Evolutionary conservation across 2,329 filamentous ascomycete species (phyloP), one percentile per base, ranked within the genome.

Genomic region (Paecilomyces variotii): DNA sequence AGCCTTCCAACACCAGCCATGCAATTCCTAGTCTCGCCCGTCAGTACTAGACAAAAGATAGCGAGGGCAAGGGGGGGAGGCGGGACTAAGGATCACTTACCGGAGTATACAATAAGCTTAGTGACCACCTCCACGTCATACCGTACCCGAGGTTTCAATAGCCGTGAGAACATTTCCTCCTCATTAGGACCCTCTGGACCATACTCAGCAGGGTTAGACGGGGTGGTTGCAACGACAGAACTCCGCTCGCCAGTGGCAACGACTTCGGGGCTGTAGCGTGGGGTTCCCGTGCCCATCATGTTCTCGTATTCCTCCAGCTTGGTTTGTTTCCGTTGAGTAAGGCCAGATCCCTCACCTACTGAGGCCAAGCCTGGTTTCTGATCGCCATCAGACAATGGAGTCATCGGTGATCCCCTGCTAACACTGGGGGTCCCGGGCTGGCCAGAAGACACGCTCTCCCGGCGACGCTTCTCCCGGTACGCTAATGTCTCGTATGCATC

Each of bases 61-160:
- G 6, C 19, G 19, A 19, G 19, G 19, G 19, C 19, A 19, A 19
- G 19, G 19, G 19, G 19, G 19, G 19, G 19, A 19, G 19, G 26
- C 11, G 32, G 19, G 12, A 57, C 4, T 54, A 51, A 14, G 30
- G 19, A 26, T 11, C 14, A 76, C 86, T 74, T 77, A 91, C 93
- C 94, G 60, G 88, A 84, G 77, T 99, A 99, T 26, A 99, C 91
- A 67, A 99, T 89, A 61, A 99, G 76, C 76, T 97, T 97, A 4
- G 94, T 97, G 39, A 99, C 89, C 45, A 99, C 93, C 74, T 99
- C 94, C n/a, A 97, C 93, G 75, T 99, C 94, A 70, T 97, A 99
- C 66, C 92, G 82, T 60, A 97, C 92, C 64, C 94, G 85, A 54
- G 94, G 91, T 75, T 88, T 90, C 62, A 91, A 87, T 57, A 97